A percentile compares a stretch with the other conserved stretches of the same genome.
phyloP scores from a whole-genome alignment of 371 early-diverging fungal genomes.

The Mucor ambiguus region DNA sequence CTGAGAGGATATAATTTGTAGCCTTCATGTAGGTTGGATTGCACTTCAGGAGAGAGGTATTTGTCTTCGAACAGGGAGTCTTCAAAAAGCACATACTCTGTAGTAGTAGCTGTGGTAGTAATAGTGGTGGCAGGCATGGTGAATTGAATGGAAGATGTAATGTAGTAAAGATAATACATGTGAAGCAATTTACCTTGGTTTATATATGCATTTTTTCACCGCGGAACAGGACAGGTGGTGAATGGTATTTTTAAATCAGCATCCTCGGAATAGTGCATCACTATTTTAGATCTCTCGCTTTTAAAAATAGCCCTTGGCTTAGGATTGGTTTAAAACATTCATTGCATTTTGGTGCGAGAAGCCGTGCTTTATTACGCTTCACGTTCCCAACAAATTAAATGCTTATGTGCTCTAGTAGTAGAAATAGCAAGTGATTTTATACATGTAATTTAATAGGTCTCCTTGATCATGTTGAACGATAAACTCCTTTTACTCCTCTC shows the following conservation, averaged over 20 bases:
- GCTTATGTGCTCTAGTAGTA: not conserved
- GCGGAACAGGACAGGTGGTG: not conserved
- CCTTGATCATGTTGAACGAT: not conserved
- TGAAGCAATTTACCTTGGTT: not conserved
- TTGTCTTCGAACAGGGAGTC: slow-evolving; percentile 72
- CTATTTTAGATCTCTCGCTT: not conserved
- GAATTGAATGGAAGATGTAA: not conserved
- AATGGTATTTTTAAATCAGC: not conserved
- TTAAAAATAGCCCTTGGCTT: not conserved
- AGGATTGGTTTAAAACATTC: not conserved
- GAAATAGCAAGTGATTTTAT: no score
- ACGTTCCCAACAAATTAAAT: not conserved
- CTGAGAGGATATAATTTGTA: slow-evolving; percentile 85
- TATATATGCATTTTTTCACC: not conserved
- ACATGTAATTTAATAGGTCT: not conserved
- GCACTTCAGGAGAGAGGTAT: slow-evolving; percentile 76
- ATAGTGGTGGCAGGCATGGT: not conserved
- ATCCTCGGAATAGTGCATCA: not conserved
- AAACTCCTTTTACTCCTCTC: not conserved
- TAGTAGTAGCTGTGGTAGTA: not conserved
- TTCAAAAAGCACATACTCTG: slow-evolving; percentile 23
- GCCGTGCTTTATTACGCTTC: not conserved
- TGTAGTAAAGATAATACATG: not conserved
- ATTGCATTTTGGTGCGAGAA: not conserved
- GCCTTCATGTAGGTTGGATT: slow-evolving; percentile 72